Base-by-base conservation (phyloP, 768 basidiomycete species). In the Hypholoma fasciculare region DNA sequence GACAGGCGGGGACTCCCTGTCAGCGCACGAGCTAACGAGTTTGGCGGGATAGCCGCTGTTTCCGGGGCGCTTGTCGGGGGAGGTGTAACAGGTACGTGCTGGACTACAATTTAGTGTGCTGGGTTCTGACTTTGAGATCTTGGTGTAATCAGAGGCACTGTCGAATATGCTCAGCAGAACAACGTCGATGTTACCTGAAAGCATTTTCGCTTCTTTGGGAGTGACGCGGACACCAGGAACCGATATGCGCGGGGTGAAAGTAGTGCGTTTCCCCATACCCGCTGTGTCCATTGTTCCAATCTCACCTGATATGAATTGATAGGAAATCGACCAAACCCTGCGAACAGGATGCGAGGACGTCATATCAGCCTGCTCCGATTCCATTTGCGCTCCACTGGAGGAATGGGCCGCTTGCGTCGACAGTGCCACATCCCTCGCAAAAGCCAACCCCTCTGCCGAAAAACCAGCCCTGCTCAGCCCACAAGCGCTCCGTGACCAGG, bases 291-390 rank as follows among this genome's bases (percentile, higher is more conserved):
- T 39, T 23, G 40, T 37, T 26, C 42, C 7, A 11, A 34, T 11
- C 17, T 53, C 19, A 43, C 38, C 48, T 30, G 46, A 34, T 2
- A 26, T 30, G 6, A 19, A 11, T 11, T 57, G 19, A 8, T 36
- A 96, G 92, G 89, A 88, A 58, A 89, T 97, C 63, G 96, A 98
- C 72, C 81, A 87, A 49, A 90, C 89, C 30, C 83, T 98, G 27
- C 92, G 94, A 66, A 78, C 78, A 16, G 88, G 87, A 0, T 98
- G 96, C 73, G 94, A 96, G 74, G 84, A 86, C 40, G 81, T 94
- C 38, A 96, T 98, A 57, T 72, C 78, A 3, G 72, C 82, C 13
- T 87, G 87, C 60, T 79, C 86, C 7, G 73, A 78, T 39, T 70
- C 77, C 0, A 79, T 91, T 23, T 85, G 85, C 42, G 74, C 76